Conservation (phyloP, 2,329 filamentous ascomycete species). For the Colletotrichum agaves region DNA sequence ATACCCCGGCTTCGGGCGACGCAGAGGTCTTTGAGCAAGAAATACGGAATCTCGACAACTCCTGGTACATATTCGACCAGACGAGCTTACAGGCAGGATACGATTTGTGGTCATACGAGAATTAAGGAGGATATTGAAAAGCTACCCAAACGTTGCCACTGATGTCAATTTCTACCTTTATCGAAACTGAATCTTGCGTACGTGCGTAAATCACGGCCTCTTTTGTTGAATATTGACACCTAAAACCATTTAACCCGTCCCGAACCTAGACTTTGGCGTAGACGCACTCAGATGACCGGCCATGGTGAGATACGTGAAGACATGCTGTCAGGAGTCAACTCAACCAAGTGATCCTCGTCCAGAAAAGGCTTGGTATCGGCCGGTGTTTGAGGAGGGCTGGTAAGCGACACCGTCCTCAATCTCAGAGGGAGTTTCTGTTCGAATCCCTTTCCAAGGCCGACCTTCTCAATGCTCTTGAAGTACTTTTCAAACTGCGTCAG, state of each 20-base stretch:
- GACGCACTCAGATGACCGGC: slow-evolving; percentile 14
- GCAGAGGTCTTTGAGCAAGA: slow-evolving; percentile 30
- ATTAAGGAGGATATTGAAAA: slow-evolving; percentile 1
- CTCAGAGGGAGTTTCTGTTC: slow-evolving; percentile 55
- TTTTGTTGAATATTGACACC: too few species aligned
- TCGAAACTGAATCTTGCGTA: too few species aligned
- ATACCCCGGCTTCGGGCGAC: slow-evolving; percentile 40
- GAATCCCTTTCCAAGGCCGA: slow-evolving; percentile 58
- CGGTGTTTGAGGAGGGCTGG: slow-evolving; percentile 39
- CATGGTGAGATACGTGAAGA: slow-evolving; percentile 36
- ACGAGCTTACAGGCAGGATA: slow-evolving; percentile 41
- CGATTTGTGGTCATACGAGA: slow-evolving; percentile 37
- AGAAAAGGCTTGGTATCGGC: slow-evolving; percentile 26
- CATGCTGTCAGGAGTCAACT: slow-evolving; percentile 40
- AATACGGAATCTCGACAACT: slow-evolving; percentile 38
- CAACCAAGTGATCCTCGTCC: slow-evolving; percentile 26
- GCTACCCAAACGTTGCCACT: too few species aligned
- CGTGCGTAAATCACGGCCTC: too few species aligned
- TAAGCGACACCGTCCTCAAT: slow-evolving; percentile 33
- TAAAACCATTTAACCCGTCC: background rate
- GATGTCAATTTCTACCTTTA: too few species aligned
- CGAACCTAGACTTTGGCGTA: background rate
- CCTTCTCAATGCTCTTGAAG: slow-evolving; percentile 70
- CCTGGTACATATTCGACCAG: slow-evolving; percentile 45
- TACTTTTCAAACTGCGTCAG: slow-evolving; percentile 20